Evolutionary conservation across 306 rosid genomes (phyloP), one percentile per base, ranked within the genome.

Genomic region (Cucumis melo): DNA sequence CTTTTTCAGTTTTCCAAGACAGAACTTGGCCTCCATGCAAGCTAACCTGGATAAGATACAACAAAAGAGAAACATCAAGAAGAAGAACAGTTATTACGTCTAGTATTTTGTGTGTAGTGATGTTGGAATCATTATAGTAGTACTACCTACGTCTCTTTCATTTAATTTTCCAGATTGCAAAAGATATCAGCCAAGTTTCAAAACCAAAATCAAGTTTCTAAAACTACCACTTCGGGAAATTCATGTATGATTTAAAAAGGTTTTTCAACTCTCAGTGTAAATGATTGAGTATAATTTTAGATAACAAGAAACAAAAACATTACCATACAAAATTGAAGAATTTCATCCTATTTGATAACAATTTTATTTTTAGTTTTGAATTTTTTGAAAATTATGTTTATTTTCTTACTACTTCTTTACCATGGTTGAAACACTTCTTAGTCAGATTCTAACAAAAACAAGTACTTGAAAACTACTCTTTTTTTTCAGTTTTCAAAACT

Each of bases 11-110:
- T 84, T 76, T 90, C 99, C 97, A 92, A 0, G 99, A 94, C 83
- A 87, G 87, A 85, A 94, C 90, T 75, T 94, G 99, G 34, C 89
- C 99, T 81, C 99, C 99, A 23, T 90, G 84, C 86, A 94, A 82
- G 79, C 97, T 94, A 59, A 90, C 88, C 98, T 93, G 91, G 9
- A 80, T 50, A 61, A 12, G 64, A 78, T 17, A 56, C 36, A 70
- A 21, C n/a, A 55, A 17, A 36, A 66, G 60, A 24, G 64, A 73
- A 51, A 50, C 38, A 15, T 46, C 75, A 29, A 55, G 27, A 74
- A 59, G 7, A 66, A 32, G n/a, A 42, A 54, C 4, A 51, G 38
- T 46, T 20, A 23, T 46, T 70, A 23, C 38, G 0, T 51, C 7
- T 51, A 51, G 0, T 1, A 51, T 51, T 51, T 51, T 51, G n/a